Percentiles rank a stretch among this genome's conserved stretches.
phyloP scores from a whole-genome alignment of 2,329 filamentous ascomycete genomes.

The Trichoderma pleuroti region DNA sequence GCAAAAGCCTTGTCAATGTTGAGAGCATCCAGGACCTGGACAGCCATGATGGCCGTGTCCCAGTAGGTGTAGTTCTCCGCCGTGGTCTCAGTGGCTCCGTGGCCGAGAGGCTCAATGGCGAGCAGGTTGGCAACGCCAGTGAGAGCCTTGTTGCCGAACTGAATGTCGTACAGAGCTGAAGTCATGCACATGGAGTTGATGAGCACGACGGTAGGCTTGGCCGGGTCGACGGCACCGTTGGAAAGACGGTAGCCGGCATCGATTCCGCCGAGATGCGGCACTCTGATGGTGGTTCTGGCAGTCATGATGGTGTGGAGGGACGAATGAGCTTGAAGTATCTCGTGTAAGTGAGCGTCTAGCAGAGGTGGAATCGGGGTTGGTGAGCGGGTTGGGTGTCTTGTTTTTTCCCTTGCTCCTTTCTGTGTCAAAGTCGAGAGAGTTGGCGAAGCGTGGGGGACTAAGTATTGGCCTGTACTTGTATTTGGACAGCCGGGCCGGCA shows the following conservation, averaged over 20 bases:
- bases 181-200: conserved; percentile 53
- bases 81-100: conserved; percentile 44
- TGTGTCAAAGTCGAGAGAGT: neutral
- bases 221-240: conserved; percentile 42
- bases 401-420: neutral
- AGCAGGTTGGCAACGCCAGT: conserved; percentile 45
- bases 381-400: neutral
- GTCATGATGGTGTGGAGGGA: conserved; percentile 28
- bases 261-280: conserved; percentile 48
- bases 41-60: conserved; percentile 51
- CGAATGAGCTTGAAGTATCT: neutral
- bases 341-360: neutral
- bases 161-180: conserved; percentile 42
- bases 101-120: conserved; percentile 52
- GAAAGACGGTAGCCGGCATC: conserved; percentile 44
- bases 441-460: conserved; percentile 1
- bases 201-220: conserved; percentile 50
- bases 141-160: conserved; percentile 41
- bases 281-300: conserved; percentile 41
- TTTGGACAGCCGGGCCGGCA: neutral
- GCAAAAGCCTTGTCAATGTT: conserved; percentile 47
- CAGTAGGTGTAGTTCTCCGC: conserved; percentile 53
- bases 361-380: neutral
- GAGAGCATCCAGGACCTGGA: conserved; percentile 53
- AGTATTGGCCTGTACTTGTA: conserved; percentile 10